phyloP scores from a whole-genome alignment of 441 rosid genomes.

The Viola pubescens region DNA sequence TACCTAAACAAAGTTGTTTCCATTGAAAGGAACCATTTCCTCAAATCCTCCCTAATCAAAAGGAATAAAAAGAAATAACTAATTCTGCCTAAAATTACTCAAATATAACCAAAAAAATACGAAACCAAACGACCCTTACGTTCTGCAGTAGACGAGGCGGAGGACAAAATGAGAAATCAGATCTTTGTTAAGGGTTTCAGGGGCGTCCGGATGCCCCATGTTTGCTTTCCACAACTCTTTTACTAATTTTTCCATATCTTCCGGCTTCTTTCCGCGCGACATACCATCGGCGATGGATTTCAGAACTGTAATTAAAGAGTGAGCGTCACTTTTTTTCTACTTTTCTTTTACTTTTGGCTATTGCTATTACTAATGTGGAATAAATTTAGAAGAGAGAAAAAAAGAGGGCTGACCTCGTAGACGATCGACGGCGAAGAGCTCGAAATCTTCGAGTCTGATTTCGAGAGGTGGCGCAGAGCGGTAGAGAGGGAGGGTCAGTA shows the following conservation, averaged over 20 bases:
- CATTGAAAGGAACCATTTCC: constrained; percentile 92
- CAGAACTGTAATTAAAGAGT: constrained; percentile 44
- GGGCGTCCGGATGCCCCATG: constrained; percentile 48
- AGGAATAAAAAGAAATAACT: not conserved
- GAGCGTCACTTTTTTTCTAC: not conserved
- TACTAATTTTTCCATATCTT: constrained; percentile 64
- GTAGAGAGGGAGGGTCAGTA: no score
- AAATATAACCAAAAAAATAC: not conserved
- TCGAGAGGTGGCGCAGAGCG: no score
- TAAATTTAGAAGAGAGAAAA: no score
- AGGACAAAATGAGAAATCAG: constrained; percentile 77
- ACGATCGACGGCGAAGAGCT: no score
- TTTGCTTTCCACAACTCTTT: constrained; percentile 46
- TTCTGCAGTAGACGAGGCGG: constrained; percentile 87
- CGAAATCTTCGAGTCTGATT: no score
- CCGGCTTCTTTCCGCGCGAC: constrained; percentile 69
- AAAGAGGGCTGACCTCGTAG: no score
- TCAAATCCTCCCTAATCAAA: constrained; percentile 62
- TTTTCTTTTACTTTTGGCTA: no score
- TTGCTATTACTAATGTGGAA: no score
- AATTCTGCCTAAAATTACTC: not conserved
- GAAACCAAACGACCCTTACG: constrained; percentile 31
- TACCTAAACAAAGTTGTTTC: constrained; percentile 76
- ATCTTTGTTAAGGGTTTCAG: constrained; percentile 57
- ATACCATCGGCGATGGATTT: constrained; percentile 76